Percentiles rank a stretch among this genome's conserved stretches.
These are phyloP conservation scores for Ganoderma leucocontextum DNA, from an alignment of 1,284 basidiomycete species.

Conservation along the genomic window DNA sequence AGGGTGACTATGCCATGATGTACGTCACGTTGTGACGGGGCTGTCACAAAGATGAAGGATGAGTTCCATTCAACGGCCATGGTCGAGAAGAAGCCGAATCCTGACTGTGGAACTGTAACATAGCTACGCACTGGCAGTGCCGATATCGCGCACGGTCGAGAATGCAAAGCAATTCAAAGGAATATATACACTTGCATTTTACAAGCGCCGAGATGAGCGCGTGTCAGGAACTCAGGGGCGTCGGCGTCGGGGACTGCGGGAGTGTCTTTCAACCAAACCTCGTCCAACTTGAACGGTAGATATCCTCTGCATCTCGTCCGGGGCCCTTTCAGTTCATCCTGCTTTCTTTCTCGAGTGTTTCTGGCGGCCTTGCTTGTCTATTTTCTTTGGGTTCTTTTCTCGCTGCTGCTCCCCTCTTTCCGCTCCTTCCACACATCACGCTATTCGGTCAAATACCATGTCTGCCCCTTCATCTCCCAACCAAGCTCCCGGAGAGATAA, in stretches of 20 bases:
- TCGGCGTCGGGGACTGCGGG: conserved; percentile 4
- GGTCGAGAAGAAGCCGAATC: no score
- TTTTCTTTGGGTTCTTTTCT: conserved; percentile 7
- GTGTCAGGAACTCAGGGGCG: conserved; percentile 11
- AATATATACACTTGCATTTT: neutral
- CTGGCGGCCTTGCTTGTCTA: neutral
- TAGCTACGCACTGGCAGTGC: no score
- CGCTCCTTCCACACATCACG: conserved; percentile 23
- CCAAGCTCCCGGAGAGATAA: conserved; percentile 31
- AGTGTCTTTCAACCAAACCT: conserved; percentile 21
- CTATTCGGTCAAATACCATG: conserved; percentile 28
- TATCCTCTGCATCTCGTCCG: conserved; percentile 22
- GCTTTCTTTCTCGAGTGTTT: conserved; percentile 24
- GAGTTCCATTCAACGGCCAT: neutral
- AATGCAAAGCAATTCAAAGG: neutral
- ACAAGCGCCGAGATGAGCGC: neutral
- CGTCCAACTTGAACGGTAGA: conserved; percentile 33
- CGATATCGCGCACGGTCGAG: neutral
- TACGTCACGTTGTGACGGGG: neutral
- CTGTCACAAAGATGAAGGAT: neutral
- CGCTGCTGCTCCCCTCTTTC: conserved; percentile 10
- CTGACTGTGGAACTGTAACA: no score
- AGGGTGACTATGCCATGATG: neutral
- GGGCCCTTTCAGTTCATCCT: conserved; percentile 28
- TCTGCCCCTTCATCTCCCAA: conserved; percentile 36